These are phyloP conservation scores for Magnusiomyces suaveolens DNA, from an alignment of 1,139 yeast genomes.

Conservation along the genomic window DNA sequence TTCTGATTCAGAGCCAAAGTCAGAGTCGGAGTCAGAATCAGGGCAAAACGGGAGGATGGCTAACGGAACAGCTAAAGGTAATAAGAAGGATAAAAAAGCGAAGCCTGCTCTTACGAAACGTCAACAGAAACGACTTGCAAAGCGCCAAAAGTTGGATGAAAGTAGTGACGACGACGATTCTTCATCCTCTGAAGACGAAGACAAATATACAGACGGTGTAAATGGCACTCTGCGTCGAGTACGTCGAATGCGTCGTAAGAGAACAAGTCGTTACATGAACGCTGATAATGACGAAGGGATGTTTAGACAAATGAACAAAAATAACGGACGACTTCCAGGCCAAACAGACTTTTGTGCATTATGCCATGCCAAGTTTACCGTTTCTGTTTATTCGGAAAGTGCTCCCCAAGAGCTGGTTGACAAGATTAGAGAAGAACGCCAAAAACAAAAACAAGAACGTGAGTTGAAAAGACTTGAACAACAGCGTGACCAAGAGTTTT, in stretches of 20 bases:
- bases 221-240: neutral
- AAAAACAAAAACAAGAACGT: neutral
- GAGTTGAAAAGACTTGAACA: neutral
- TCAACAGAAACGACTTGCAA: neutral
- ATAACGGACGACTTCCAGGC: slow-evolving; percentile 21
- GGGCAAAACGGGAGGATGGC: slow-evolving; percentile 1
- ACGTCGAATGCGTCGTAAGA: neutral
- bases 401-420: slow-evolving; percentile 9
- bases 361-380: slow-evolving; percentile 19
- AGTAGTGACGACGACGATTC: slow-evolving; percentile 15
- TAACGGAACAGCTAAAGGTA: neutral
- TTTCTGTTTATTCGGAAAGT: slow-evolving; percentile 11
- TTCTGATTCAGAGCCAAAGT: too few species aligned
- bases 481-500: neutral
- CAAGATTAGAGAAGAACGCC: neutral
- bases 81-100: neutral
- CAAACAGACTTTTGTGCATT: slow-evolving; percentile 25
- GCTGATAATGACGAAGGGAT: slow-evolving; percentile 19
- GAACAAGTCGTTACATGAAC: slow-evolving; percentile 14
- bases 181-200: neutral
- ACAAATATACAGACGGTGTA: neutral
- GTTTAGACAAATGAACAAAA: slow-evolving; percentile 12
- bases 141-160: slow-evolving; percentile 3
- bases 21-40: neutral
- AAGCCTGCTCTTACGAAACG: neutral